Evolutionary conservation across 2,329 filamentous ascomycete genomes (phyloP), one percentile per base, ranked within the genome.

Genomic region (Fusarium napiforme): DNA sequence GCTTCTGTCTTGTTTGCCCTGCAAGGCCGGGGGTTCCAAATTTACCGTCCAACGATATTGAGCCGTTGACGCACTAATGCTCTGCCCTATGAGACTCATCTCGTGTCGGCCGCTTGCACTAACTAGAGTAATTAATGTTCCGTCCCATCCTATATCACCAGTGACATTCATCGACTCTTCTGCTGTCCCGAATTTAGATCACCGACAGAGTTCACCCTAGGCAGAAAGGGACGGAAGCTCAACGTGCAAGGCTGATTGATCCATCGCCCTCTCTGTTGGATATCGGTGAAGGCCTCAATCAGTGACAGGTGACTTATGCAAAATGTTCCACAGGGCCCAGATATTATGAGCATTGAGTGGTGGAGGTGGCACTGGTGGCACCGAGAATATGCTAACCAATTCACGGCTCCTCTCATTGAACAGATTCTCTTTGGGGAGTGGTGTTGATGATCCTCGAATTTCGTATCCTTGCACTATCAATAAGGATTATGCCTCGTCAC

Each of bases 11-110:
- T 43, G 43, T 45, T 68, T 70, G 60, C 39, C 34, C 36, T 59
- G 42, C 71, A 67, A 56, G 71, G 68, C 59, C 62, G 49, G 60
- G 67, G 64, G 62, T 68, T 74, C 68, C 65, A 64, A 62, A 72
- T 53, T 67, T 55, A 52, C 60, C 55, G 49, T 64, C 67, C 69
- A 67, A 73, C 64, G 43, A 46, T 42, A 50, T 56, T 28, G 43
- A 43, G 47, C 58, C 64, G 62, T 64, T 49, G 37, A 5, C 28
- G 34, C 59, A 61, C 59, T 68, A 65, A 65, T 30, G 26, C 30
- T 66, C 64, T 73, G 57, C 64, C 69, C 64, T 61, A 65, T 43
- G 16, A 62, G 32, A 62, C 36, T n/a, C 52, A 34, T 57, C 58
- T 50, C 55, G 26, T 46, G 39, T 72, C 53, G 45, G 56, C 69